These are phyloP conservation scores for Acarospora socialis DNA, from an alignment of 2,329 filamentous ascomycete species.

Conservation along the genomic window DNA sequence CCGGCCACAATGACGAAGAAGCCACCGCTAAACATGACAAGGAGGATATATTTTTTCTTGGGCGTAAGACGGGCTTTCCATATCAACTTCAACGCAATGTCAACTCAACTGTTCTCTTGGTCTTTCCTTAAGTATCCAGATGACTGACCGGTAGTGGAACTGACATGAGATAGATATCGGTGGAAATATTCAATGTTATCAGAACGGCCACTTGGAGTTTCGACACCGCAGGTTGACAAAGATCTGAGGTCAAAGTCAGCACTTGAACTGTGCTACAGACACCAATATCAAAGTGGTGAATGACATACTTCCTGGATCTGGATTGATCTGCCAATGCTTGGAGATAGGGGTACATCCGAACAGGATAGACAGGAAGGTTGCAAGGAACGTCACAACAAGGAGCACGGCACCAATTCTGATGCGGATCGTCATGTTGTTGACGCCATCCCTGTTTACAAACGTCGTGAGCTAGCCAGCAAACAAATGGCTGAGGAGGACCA, in stretches of 20 bases:
- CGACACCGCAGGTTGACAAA: conserved; percentile 5
- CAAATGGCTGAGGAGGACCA: neutral
- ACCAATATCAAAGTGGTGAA: neutral
- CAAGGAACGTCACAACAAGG: conserved; percentile 2
- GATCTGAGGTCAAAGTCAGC: neutral
- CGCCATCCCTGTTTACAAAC: conserved; percentile 1
- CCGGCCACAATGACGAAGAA: conserved; percentile 41
- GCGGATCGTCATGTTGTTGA: conserved; percentile 2
- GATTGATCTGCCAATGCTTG: conserved; percentile 5
- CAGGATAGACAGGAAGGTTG: conserved; percentile 4
- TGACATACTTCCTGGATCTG: conserved; percentile 5
- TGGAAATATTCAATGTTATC: conserved; percentile 4
- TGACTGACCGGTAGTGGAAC: conserved; percentile 6
- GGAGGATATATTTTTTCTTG: conserved; percentile 37
- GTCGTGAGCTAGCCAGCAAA: no score
- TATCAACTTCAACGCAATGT: conserved; percentile 42
- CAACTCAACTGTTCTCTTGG: no score
- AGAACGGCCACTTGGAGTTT: conserved; percentile 1
- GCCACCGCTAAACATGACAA: conserved; percentile 41
- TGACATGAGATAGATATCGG: conserved; percentile 7
- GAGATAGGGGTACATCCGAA: conserved; percentile 3
- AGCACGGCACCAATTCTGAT: conserved; percentile 4
- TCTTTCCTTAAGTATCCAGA: no score
- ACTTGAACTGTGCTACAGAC: no score
- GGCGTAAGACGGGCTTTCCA: conserved; percentile 36